Evolutionary conservation across 371 early-diverging fungal genomes (phyloP).

Genomic region (Apophysomyces variabilis): DNA sequence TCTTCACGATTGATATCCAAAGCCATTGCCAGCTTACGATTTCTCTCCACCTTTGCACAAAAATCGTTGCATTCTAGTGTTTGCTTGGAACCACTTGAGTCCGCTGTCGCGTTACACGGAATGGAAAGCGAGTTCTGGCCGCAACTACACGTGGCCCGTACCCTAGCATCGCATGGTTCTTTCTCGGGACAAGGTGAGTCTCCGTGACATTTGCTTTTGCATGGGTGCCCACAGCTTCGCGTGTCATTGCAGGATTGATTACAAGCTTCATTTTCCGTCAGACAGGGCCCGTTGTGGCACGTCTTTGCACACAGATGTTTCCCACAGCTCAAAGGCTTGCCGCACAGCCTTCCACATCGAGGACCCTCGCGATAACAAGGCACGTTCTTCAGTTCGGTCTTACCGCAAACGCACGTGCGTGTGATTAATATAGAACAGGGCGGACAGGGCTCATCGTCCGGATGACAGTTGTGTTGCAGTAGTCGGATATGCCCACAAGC

Average conservation of each 20-base stretch:
- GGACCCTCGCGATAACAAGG: slow-evolving; percentile 75
- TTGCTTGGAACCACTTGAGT: slow-evolving; percentile 45
- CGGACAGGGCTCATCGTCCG: slow-evolving; percentile 73
- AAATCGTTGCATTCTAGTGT: slow-evolving; percentile 70
- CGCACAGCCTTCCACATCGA: slow-evolving; percentile 74
- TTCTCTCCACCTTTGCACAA: slow-evolving; percentile 75
- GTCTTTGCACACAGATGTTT: slow-evolving; percentile 71
- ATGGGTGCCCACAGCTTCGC: slow-evolving; percentile 76
- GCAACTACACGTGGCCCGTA: slow-evolving; percentile 72
- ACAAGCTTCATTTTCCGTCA: slow-evolving; percentile 56
- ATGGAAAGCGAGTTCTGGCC: slow-evolving; percentile 63
- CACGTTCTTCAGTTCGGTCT: slow-evolving; percentile 66
- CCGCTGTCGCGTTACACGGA: slow-evolving; percentile 63
- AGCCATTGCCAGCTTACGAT: slow-evolving; percentile 72
- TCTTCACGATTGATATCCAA: slow-evolving; percentile 61
- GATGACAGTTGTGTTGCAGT: slow-evolving; percentile 76
- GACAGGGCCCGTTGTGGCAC: slow-evolving; percentile 78
- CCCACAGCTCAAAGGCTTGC: slow-evolving; percentile 65
- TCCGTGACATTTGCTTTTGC: slow-evolving; percentile 68
- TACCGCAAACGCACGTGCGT: slow-evolving; percentile 75
- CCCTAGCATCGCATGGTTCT: slow-evolving; percentile 55
- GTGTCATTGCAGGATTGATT: slow-evolving; percentile 64
- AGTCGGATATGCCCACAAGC: slow-evolving; percentile 75
- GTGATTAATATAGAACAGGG: slow-evolving; percentile 73
- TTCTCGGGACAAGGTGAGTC: slow-evolving; percentile 65